A percentile compares a stretch with the other conserved stretches of the same genome.
These are phyloP conservation scores for Prunus campanulata DNA, from an alignment of 306 rosid genomes.

Conservation along the genomic window DNA sequence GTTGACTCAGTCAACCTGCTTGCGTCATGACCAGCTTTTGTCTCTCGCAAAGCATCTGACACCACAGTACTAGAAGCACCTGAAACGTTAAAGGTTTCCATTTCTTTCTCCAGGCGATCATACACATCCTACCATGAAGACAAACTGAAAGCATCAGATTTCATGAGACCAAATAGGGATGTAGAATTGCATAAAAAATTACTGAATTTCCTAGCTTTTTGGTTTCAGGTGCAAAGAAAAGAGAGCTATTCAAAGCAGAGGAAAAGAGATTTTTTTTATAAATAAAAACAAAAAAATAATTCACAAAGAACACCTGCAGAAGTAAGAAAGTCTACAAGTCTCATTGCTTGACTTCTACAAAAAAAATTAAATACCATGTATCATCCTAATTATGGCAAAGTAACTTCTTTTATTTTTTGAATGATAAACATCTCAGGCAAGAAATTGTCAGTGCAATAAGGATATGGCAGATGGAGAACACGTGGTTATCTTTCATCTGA, in stretches of 20 bases:
- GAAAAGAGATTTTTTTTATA: neutral
- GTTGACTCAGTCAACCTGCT: conserved; percentile 53
- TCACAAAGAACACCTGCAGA: neutral
- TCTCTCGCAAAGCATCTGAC: conserved; percentile 45
- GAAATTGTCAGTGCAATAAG: neutral
- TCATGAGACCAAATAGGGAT: conserved; percentile 10
- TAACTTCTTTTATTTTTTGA: neutral
- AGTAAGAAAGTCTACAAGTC: neutral
- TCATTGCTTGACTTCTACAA: neutral
- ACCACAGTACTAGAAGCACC: conserved; percentile 40
- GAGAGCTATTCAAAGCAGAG: neutral
- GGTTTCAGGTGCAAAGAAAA: neutral
- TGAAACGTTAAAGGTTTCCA: conserved; percentile 61
- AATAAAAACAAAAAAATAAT: neutral
- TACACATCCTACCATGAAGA: conserved; percentile 59
- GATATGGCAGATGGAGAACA: neutral
- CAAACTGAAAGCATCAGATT: conserved; percentile 28
- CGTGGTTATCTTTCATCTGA: too few species aligned
- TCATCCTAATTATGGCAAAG: neutral
- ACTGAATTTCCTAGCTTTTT: conserved; percentile 3
- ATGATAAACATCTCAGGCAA: neutral
- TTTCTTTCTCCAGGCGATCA: conserved; percentile 69
- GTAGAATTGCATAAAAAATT: conserved; percentile 14
- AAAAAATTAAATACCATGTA: neutral
- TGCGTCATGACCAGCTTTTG: conserved; percentile 50